Evolutionary conservation across 768 basidiomycete genomes (phyloP).

Genomic region (Amanita fuliginea): DNA sequence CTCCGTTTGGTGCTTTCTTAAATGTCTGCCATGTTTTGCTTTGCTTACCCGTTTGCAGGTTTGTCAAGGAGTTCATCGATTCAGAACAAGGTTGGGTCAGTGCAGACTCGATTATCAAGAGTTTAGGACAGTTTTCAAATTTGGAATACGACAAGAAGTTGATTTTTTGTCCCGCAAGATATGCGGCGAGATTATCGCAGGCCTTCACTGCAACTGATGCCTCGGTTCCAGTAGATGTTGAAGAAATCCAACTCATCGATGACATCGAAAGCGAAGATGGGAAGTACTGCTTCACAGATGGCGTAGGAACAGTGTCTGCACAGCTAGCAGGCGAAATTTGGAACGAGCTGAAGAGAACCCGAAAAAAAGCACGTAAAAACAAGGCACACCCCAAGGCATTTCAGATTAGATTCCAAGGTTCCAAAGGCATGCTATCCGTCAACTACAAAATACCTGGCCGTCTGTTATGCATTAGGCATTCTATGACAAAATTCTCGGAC

Average conservation of each 20-base stretch:
- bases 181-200: constrained; percentile 61
- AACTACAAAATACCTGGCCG: constrained; percentile 40
- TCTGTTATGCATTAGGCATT: constrained; percentile 40
- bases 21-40: neutral
- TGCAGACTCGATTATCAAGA: constrained; percentile 39
- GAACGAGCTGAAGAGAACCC: constrained; percentile 25
- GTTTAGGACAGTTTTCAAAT: constrained; percentile 43
- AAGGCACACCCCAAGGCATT: constrained; percentile 35
- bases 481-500: constrained; percentile 62
- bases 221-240: constrained; percentile 32
- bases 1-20: constrained; percentile 34
- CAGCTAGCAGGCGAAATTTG: constrained; percentile 43
- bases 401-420: constrained; percentile 53
- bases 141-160: constrained; percentile 33
- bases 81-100: constrained; percentile 17
- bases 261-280: constrained; percentile 24
- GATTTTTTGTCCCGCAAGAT: constrained; percentile 55
- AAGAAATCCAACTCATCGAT: constrained; percentile 32
- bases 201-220: constrained; percentile 68
- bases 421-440: constrained; percentile 55
- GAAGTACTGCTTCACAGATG: constrained; percentile 55
- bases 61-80: constrained; percentile 44
- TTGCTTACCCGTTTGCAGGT: constrained; percentile 28
- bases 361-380: constrained; percentile 20
- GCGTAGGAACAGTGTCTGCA: constrained; percentile 53